Evolutionary conservation across 2,329 filamentous ascomycete genomes (phyloP).

Genomic region (Mycosphaerella arachidis): DNA sequence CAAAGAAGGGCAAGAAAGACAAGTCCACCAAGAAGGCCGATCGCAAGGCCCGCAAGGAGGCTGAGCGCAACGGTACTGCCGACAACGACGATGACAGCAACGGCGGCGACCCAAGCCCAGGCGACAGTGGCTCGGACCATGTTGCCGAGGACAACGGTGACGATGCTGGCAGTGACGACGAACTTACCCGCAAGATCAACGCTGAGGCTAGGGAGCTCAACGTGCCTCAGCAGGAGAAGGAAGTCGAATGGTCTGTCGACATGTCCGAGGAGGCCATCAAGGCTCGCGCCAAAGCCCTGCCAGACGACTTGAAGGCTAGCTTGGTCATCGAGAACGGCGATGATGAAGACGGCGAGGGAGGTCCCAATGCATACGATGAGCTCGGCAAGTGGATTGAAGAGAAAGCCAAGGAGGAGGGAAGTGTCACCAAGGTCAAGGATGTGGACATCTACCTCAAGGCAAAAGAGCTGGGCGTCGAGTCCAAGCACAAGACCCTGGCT

Average conservation of each 20-base stretch:
- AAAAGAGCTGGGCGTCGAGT: constrained; percentile 89
- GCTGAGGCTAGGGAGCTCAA: constrained; percentile 69
- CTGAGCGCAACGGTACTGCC: constrained; percentile 48
- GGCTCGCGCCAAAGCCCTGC: constrained; percentile 86
- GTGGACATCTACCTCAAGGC: constrained; percentile 94
- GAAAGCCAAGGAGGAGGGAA: constrained; percentile 63
- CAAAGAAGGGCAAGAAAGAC: constrained; percentile 93
- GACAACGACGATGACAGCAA: constrained; percentile 53
- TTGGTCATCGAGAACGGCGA: constrained; percentile 68
- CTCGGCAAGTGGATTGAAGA: constrained; percentile 91
- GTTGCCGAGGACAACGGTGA: constrained; percentile 60
- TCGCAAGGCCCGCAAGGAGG: constrained; percentile 79
- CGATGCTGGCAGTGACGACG: constrained; percentile 82
- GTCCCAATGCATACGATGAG: constrained; percentile 74
- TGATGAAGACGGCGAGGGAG: constrained; percentile 61
- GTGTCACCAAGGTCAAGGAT: constrained; percentile 75
- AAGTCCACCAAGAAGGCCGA: constrained; percentile 87
- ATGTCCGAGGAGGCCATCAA: constrained; percentile 93
- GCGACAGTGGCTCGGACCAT: constrained; percentile 63
- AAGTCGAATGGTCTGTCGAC: constrained; percentile 93
- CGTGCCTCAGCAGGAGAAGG: constrained; percentile 64
- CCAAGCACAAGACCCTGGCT: constrained; percentile 87
- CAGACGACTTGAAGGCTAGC: constrained; percentile 83
- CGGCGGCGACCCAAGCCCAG: constrained; percentile 57
- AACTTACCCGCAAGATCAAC: constrained; percentile 73